Percentiles rank a stretch among this genome's conserved stretches.
These are phyloP conservation scores for Raphidocelis subcapitata DNA, from an alignment of 139 green algal genomes.

Conservation along the genomic window DNA sequence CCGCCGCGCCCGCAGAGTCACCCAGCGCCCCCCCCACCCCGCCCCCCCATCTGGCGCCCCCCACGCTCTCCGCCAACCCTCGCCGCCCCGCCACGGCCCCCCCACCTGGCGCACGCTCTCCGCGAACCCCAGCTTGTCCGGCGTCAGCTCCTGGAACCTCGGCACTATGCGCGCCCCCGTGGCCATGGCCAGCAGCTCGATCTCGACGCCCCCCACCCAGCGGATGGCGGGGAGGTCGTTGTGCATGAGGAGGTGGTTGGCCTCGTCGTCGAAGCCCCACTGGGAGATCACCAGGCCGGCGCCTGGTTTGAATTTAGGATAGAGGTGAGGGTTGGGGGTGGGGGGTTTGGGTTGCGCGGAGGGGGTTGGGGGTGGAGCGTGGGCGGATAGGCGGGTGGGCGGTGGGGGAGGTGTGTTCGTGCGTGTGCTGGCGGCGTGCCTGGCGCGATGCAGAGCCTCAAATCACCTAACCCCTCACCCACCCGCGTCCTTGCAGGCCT, in stretches of 20 bases:
- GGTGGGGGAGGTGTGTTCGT: too few species aligned
- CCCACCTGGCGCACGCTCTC: conserved; percentile 72
- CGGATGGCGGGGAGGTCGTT: conserved; percentile 89
- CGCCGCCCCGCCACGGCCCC: too few species aligned
- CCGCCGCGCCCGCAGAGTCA: too few species aligned
- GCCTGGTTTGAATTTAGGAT: conserved; percentile 24
- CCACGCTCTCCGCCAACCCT: too few species aligned
- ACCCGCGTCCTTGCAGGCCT: conserved; percentile 89
- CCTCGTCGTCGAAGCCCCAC: conserved; percentile 99
- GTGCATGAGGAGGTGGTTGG: conserved; percentile 98
- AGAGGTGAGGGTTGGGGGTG: not conserved
- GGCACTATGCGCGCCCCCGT: conserved; percentile 89
- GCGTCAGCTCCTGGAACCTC: conserved; percentile 77
- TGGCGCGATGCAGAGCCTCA: not conserved
- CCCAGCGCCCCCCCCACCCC: too few species aligned
- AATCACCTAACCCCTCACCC: too few species aligned
- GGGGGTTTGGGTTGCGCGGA: too few species aligned
- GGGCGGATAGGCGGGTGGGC: too few species aligned
- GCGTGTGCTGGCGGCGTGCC: not conserved
- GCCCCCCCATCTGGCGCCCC: too few species aligned
- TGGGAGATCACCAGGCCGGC: conserved; percentile 95
- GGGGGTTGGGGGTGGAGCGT: too few species aligned
- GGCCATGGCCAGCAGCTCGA: conserved; percentile 98
- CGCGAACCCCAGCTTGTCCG: conserved; percentile 93
- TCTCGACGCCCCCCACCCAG: conserved; percentile 97